phyloP scores from a whole-genome alignment of 345 rosid genomes.

The Corchorus capsularis region DNA sequence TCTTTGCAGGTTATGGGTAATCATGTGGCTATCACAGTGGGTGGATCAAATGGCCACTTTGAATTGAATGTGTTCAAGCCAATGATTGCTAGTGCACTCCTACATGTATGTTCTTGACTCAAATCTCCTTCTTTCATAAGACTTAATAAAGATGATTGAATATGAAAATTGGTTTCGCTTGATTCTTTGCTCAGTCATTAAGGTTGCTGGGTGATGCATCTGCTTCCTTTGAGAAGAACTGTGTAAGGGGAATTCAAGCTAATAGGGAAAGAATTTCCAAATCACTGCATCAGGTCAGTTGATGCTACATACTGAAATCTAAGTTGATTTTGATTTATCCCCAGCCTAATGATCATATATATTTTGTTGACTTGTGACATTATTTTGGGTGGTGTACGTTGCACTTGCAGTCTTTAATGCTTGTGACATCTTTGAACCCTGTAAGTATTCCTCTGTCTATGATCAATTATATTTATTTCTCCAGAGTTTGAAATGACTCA shows the following conservation, averaged over 20 bases:
- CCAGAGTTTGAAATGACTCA: no score
- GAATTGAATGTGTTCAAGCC: slow-evolving; percentile 96
- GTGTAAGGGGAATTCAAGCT: slow-evolving; percentile 88
- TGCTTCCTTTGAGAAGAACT: slow-evolving; percentile 91
- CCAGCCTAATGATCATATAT: slow-evolving; percentile 18
- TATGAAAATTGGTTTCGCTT: background rate
- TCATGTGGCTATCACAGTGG: slow-evolving; percentile 84
- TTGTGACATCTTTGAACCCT: slow-evolving; percentile 94
- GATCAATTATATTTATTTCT: slow-evolving; percentile 10
- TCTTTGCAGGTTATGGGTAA: slow-evolving; percentile 86
- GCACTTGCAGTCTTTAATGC: slow-evolving; percentile 94
- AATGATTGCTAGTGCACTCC: slow-evolving; percentile 84
- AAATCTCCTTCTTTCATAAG: background rate
- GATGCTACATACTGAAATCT: background rate
- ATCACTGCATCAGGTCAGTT: slow-evolving; percentile 81
- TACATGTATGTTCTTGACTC: slow-evolving; percentile 63
- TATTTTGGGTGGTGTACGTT: no score
- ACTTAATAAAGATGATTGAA: background rate
- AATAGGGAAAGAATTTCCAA: slow-evolving; percentile 84
- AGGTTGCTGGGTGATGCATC: slow-evolving; percentile 95
- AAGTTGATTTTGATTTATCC: slow-evolving; percentile 1
- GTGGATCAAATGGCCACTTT: slow-evolving; percentile 97
- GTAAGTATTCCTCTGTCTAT: slow-evolving; percentile 50
- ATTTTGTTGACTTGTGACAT: slow-evolving; percentile 29
- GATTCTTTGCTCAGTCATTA: slow-evolving; percentile 51